Evolutionary conservation across 164 flowering plant species (phyloP).

Genomic region (Chimonanthus salicifolius): DNA sequence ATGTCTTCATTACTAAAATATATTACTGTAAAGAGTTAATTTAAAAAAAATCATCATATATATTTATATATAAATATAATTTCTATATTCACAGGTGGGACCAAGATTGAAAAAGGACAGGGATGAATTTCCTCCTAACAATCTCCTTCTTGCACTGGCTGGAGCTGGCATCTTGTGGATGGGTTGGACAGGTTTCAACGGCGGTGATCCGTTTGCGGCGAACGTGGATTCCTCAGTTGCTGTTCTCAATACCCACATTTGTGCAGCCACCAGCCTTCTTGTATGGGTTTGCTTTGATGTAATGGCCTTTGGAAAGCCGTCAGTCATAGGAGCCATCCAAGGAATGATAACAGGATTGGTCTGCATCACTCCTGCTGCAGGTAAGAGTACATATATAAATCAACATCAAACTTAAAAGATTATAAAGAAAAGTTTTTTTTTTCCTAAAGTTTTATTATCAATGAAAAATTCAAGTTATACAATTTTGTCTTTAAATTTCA

Average conservation of each 20-base stretch:
- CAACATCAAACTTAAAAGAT: no score
- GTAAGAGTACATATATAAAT: no score
- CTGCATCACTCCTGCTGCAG: neutral
- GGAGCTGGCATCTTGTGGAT: constrained; percentile 26
- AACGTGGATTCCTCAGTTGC: constrained; percentile 20
- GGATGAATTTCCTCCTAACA: constrained; percentile 22
- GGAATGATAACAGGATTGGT: no score
- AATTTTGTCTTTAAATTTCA: no score
- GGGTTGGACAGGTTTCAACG: constrained; percentile 26
- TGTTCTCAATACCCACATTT: constrained; percentile 18
- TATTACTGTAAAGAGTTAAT: neutral
- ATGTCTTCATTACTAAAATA: neutral
- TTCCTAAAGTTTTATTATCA: no score
- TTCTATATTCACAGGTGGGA: constrained; percentile 13
- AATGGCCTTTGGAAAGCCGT: constrained; percentile 22
- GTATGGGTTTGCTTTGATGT: constrained; percentile 21
- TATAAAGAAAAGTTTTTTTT: no score
- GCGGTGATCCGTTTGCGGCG: constrained; percentile 22
- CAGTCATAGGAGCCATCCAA: constrained; percentile 13
- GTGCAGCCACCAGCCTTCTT: constrained; percentile 24
- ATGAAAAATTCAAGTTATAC: no score
- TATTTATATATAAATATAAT: no score
- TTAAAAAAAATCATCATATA: neutral
- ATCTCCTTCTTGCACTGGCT: constrained; percentile 16
- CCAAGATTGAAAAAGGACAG: constrained; percentile 18